A percentile compares a stretch with the other conserved stretches of the same genome.
phyloP scores from a whole-genome alignment of 2,329 filamentous ascomycete species.

The Talaromyces sp. region DNA sequence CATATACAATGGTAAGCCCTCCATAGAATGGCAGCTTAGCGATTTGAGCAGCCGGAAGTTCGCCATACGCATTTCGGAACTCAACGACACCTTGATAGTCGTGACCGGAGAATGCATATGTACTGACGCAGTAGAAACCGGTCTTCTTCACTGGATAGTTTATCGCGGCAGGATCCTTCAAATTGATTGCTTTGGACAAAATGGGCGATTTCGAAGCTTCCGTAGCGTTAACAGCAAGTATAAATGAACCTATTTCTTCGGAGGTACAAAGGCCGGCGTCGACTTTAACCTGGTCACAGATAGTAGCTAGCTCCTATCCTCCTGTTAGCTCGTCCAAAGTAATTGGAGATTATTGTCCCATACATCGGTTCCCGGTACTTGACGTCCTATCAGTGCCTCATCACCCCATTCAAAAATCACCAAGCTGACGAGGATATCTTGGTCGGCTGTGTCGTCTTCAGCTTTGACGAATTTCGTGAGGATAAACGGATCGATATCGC shows the following conservation, averaged over 20 bases:
- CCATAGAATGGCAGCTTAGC: slow-evolving; percentile 97
- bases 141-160: slow-evolving; percentile 86
- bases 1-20: slow-evolving; percentile 89
- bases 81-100: slow-evolving; percentile 80
- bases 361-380: slow-evolving; percentile 41
- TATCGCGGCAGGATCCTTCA: slow-evolving; percentile 69
- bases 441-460: slow-evolving; percentile 57
- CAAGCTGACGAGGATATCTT: slow-evolving; percentile 75
- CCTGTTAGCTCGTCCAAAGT: slow-evolving; percentile 32
- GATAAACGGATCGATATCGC: slow-evolving; percentile 84
- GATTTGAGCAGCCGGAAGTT: slow-evolving; percentile 92
- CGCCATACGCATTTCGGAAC: slow-evolving; percentile 94
- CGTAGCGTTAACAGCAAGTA: slow-evolving; percentile 73
- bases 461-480: slow-evolving; percentile 72
- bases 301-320: slow-evolving; percentile 57
- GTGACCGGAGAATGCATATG: slow-evolving; percentile 64
- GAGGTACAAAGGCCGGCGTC: slow-evolving; percentile 69
- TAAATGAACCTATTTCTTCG: slow-evolving; percentile 79
- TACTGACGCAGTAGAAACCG: slow-evolving; percentile 93
- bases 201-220: slow-evolving; percentile 69
- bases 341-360: background rate
- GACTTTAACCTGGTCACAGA: slow-evolving; percentile 74
- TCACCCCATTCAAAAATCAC: slow-evolving; percentile 95
- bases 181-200: slow-evolving; percentile 74
- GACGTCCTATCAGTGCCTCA: slow-evolving; percentile 71